Evolutionary conservation across 2,329 filamentous ascomycete species (phyloP), one percentile per base, ranked within the genome.

Genomic region (Magnaporthiopsis rhizophila): DNA sequence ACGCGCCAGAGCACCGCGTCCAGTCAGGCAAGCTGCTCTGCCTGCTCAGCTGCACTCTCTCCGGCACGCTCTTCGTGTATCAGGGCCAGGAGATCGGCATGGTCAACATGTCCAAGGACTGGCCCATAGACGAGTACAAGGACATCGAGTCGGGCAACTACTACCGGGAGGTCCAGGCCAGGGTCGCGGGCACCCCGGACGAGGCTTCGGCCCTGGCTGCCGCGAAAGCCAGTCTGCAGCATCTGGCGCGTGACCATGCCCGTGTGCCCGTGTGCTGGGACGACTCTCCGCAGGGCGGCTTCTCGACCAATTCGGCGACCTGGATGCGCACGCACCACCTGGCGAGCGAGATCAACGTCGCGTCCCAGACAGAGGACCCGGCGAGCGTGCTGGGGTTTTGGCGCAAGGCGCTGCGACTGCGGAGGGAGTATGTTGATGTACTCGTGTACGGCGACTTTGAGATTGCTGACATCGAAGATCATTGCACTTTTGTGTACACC

Each of bases 231-330:
- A 78, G 83, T 56, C 76, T 90, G 62, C 82, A 86, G 67, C 78
- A 81, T 65, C 81, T 89, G 36, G 86, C 82, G 7, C 78, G 87
- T 38, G 88, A 91, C 71, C 85, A 91, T 70, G 81, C 86, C 11
- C 80, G 88, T n/a, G 81, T 85, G 3, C 88, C 88, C 0, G 85
- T 91, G 77, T 86, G 88, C 67, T 91, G 88, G 88, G 80, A 80
- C 64, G 78, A 15, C 1, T n/a, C 75, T 76, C 0, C 72, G 77
- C 0, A 80, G 87, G 67, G 86, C 84, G 0, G 88, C 88, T 1
- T 90, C 90, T 75, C 26, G 60, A 13, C n/a, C 28, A 21, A 86
- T 85, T 8, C 73, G 76, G 64, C 67, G 11, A 69, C 70, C 36
- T 89, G 87, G 87, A 89, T 89, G 83, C 78, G 82, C 9, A 79